Evolutionary conservation across 2,329 filamentous ascomycete species (phyloP), one percentile per base, ranked within the genome.

Genomic region (Cordyceps tenuipes): DNA sequence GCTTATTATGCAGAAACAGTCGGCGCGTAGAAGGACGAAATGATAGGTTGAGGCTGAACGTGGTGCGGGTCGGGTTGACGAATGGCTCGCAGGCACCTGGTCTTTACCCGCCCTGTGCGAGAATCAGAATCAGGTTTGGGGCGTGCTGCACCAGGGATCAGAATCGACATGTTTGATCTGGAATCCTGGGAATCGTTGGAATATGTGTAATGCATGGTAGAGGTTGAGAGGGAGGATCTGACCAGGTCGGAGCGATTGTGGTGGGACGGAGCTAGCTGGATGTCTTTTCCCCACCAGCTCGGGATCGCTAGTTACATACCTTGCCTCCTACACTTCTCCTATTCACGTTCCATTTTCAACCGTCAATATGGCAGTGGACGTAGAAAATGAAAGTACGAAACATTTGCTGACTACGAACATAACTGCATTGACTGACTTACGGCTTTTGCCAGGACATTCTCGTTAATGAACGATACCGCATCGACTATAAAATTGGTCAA

Each of bases 401-500:
- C 21, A 21, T 46, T 55, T 31, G 17, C 23, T 12, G 3, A 46
- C 26, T 55, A 46, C 31, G 23, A 13, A 46, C 0, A 10, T 21
- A 29, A 34, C 39, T 19, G 13, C 21, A n/a, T 55, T 46, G 7
- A 31, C 39, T 44, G 15, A 44, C 23, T 46, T 23, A 1, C 36
- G 36, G 46, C 15, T 44, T 53, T 53, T 19, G 5, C 15, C 10
- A 65, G 65, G 63, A 64, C 36, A 64, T 65, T 10, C 48, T 64
- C 17, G 59, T 67, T 54, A 55, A 62, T 15, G 59, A 64, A 23
- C 64, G 41, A 58, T 67, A 65, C 47, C 63, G 64, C 5, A 44
- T 68, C 17, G 62, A 61, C 29, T 31, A 41, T 31, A 68, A 64
- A 51, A 65, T 68, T 49, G 64, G 62, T 26, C 17, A 51, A 47